Base-by-base conservation (phyloP, 164 flowering plant species). In the Vitis rupestris region DNA sequence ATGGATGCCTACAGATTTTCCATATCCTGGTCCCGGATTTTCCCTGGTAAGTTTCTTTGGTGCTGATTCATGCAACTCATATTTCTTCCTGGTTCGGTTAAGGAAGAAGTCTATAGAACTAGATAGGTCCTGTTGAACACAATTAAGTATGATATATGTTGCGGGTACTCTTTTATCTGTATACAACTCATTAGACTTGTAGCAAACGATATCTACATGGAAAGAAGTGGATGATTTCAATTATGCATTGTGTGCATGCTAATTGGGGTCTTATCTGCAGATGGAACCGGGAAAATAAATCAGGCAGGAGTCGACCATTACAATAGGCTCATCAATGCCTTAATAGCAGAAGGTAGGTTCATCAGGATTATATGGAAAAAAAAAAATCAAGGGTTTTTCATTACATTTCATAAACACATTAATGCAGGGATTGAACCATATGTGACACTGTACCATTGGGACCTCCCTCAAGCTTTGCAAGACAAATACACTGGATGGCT, bases 401-500 rank as follows among this genome's bases (percentile, higher is more conserved):
- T 31, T 31, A 3, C 6, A 31, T 31, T 31, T 31, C 6, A 31
- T 31, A 1, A 13, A 59, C 51, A 27, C 49, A 10, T 78, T 19
- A 19, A 1, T 19, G 70, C 84, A 94, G 98, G 97, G 67, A 92
- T 94, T 64, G 78, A 89, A 75, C 99, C 99, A 16, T 94, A 92
- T 75, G 94, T 91, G 69, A 92, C 97, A 6, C 74, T 94, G 10
- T 90, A 84, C 71, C 99, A 94, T 37, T 94, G 97, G 97, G 99
- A 94, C 73, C 91, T 93, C 59, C 99, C 99, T 72, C 97, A 86
- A 85, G 89, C 88, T 53, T 75, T 94, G 52, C 76, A 80, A 11
- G 97, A 94, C 83, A 78, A 65, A 61, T 94, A 94, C 81, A 78
- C 53, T 5, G 97, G 99, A 68, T 91, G 95, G 97, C 89, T 92